A percentile compares a stretch with the other conserved stretches of the same genome.
phyloP scores from a whole-genome alignment of 176 grass and related monocot species.

The Oryza brachyantha region DNA sequence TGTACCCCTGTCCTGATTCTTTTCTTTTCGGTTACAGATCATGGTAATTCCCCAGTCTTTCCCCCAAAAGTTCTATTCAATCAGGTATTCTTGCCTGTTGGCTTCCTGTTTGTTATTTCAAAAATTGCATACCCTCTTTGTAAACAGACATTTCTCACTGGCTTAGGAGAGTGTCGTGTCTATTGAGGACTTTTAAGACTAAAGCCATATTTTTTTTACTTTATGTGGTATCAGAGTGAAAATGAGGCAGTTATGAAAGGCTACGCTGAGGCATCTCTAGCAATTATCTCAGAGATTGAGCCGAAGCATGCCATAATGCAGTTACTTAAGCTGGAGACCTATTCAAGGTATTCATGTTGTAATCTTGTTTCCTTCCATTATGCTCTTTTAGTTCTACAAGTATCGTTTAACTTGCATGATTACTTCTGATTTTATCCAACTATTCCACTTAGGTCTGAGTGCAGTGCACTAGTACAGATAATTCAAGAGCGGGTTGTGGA shows the following conservation, averaged over 20 bases:
- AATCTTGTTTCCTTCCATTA: background rate
- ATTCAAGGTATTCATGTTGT: conserved; percentile 64
- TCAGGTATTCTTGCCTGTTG: conserved; percentile 21
- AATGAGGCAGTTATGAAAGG: conserved; percentile 39
- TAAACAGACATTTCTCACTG: background rate
- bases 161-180: background rate
- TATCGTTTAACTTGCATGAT: background rate
- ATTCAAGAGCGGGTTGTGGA: conserved; percentile 81
- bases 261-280: conserved; percentile 50
- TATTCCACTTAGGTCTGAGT: conserved; percentile 51
- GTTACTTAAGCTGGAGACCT: conserved; percentile 78
- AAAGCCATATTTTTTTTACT: background rate
- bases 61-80: background rate
- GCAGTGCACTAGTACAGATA: conserved; percentile 62
- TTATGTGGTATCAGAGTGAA: conserved; percentile 30
- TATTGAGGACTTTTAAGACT: conserved; percentile 1
- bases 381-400: conserved; percentile 1
- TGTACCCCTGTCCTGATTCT: background rate
- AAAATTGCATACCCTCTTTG: background rate
- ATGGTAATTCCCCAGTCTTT: conserved; percentile 20
- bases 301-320: conserved; percentile 76
- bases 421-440: background rate
- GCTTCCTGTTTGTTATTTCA: conserved; percentile 7
- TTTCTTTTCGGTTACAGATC: conserved; percentile 31
- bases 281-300: conserved; percentile 72